These are phyloP conservation scores for Calonectria fujianensis DNA, from an alignment of 2,329 filamentous ascomycete genomes.

Conservation along the genomic window DNA sequence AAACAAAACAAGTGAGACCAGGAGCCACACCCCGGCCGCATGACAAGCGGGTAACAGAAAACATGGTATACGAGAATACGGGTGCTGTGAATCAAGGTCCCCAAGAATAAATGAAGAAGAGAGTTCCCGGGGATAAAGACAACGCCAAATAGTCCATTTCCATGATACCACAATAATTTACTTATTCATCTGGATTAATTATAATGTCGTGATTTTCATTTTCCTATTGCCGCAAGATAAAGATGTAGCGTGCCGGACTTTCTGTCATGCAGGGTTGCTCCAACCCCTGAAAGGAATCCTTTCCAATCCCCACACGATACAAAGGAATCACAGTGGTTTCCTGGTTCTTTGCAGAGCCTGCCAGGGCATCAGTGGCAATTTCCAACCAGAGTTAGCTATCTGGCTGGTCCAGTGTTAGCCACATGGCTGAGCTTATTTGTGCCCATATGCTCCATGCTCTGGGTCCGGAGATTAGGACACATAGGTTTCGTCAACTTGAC, in stretches of 20 bases:
- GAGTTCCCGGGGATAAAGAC: neutral
- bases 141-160: neutral
- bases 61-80: neutral
- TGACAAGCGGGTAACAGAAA: neutral
- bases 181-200: neutral
- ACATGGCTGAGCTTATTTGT: conserved; percentile 43
- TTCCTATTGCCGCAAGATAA: neutral
- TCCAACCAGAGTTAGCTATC: conserved; percentile 28
- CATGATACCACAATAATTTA: neutral
- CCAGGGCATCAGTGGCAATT: conserved; percentile 30
- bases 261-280: neutral
- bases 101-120: too few species aligned
- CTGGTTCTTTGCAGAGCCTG: conserved; percentile 1
- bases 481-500: conserved; percentile 35
- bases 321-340: conserved; percentile 2
- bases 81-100: neutral
- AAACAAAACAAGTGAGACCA: conserved; percentile 25
- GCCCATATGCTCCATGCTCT: conserved; percentile 36
- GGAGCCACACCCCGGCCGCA: neutral
- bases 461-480: conserved; percentile 39
- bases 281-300: conserved; percentile 35
- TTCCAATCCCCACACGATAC: conserved; percentile 7
- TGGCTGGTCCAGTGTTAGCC: conserved; percentile 16
- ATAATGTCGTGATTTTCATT: neutral
- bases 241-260: neutral